These are phyloP conservation scores for Metarhizium humberi DNA, from an alignment of 2,329 filamentous ascomycete species.

Conservation along the genomic window DNA sequence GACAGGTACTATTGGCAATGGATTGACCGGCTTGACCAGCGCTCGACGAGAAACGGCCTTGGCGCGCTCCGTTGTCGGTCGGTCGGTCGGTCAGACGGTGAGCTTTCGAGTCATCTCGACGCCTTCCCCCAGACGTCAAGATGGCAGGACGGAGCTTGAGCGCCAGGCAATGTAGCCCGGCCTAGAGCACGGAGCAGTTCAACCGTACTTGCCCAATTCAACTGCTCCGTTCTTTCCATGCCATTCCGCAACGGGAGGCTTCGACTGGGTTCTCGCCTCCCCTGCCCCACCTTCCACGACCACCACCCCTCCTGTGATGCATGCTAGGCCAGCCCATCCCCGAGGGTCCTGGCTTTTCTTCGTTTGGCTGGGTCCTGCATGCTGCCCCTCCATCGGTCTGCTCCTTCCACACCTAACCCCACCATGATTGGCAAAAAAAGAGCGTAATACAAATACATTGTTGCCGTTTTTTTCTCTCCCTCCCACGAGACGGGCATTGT, in stretches of 20 bases:
- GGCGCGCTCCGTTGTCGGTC: slow-evolving; percentile 4
- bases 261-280: background rate
- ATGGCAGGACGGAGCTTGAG: too few relatives aligned
- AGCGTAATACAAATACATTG: background rate
- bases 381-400: background rate
- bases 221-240: slow-evolving; percentile 1
- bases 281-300: background rate
- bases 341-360: background rate
- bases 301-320: background rate
- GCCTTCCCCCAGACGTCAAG: background rate
- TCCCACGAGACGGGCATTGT: background rate
- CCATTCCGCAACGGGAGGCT: background rate
- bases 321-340: too few relatives aligned
- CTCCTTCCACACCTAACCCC: slow-evolving; percentile 1
- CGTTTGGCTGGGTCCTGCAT: background rate
- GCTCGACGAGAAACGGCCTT: background rate
- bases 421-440: slow-evolving; percentile 1
- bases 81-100: background rate
- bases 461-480: background rate
- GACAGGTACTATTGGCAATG: background rate
- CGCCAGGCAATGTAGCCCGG: too few relatives aligned
- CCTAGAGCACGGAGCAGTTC: background rate
- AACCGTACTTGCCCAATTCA: background rate
- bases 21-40: background rate
- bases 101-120: slow-evolving; percentile 1